Base-by-base conservation (phyloP, 768 basidiomycete genomes). In the Pisolithus orientalis region DNA sequence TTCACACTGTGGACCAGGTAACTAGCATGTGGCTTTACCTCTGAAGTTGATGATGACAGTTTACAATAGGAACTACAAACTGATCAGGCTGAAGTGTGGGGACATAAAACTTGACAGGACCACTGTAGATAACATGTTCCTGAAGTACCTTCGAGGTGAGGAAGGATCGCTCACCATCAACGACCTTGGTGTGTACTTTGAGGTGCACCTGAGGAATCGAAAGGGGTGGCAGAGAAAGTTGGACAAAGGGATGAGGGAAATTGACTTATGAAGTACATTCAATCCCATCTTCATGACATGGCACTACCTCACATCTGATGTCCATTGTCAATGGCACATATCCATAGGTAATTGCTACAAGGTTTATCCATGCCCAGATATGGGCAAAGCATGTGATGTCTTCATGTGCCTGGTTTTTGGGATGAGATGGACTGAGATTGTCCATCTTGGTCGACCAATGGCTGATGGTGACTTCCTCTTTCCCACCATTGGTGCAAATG, bases 21-120 rank as follows among this genome's bases (percentile, higher is more conserved):
- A 1, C 42, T 21, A 6, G 17, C 5, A 38, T 21, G 21, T 21
- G 21, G 21, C 31, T 34, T 14, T 8, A 32, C 6, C 27, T 39
- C 14, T 6, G 5, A 39, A 14, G 13, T 2, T 38, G 21, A 21
- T 21, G 21, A 21, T 21, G 21, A 21, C 21, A 21, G 2, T 21
- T 21, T 21, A 21, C 21, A 3, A 5, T 38, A 72, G 70, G 40
- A 66, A 65, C 54, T 69, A 67, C 37, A 69, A 73, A 53, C 52
- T 64, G 1, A 49, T 65, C 9, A 55, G 59, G 8, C 31, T 73
- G 1, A 58, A 63, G 31, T 6, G 52, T 8, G 44, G 54, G 4
- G 55, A 72, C 37, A 39, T 72, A 21, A 58, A 47, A 2, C 13
- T 44, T 6, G 6, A 5, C 29, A 21, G 17, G 3, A 25, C 5